A percentile compares a stretch with the other conserved stretches of the same genome.
These are phyloP conservation scores for Cajanus cajan DNA, from an alignment of 306 rosid species.

Conservation along the genomic window DNA sequence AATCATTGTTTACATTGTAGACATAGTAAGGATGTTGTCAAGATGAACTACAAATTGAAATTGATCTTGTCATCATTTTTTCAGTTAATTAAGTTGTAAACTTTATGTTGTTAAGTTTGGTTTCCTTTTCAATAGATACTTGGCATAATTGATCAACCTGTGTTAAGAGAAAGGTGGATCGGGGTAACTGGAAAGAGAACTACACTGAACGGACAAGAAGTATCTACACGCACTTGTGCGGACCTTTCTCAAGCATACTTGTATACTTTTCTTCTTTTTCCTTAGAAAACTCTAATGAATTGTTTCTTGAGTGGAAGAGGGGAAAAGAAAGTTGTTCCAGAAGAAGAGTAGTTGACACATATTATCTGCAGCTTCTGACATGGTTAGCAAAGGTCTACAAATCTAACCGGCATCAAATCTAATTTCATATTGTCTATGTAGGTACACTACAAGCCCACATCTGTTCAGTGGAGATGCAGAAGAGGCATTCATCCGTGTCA, in stretches of 20 bases:
- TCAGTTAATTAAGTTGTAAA: constrained; percentile 17
- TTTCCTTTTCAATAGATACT: constrained; percentile 60
- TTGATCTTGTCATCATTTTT: neutral
- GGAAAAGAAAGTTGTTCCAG: neutral
- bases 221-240: constrained; percentile 70
- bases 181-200: constrained; percentile 78
- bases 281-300: neutral
- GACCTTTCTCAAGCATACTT: constrained; percentile 75
- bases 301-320: constrained; percentile 10
- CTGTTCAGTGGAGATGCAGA: constrained; percentile 76
- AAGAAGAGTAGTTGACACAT: constrained; percentile 4
- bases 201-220: constrained; percentile 71
- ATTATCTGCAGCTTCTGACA: constrained; percentile 25
- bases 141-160: constrained; percentile 92
- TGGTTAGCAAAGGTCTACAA: neutral
- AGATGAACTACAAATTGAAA: constrained; percentile 11
- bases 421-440: constrained; percentile 21
- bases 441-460: constrained; percentile 98
- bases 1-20: neutral
- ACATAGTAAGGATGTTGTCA: constrained; percentile 1
- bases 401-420: neutral
- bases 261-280: constrained; percentile 47
- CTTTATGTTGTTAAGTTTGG: constrained; percentile 7
- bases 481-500: constrained; percentile 85
- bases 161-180: constrained; percentile 89